phyloP scores from a whole-genome alignment of 2,329 filamentous ascomycete genomes.

The Clonostachys chloroleuca region DNA sequence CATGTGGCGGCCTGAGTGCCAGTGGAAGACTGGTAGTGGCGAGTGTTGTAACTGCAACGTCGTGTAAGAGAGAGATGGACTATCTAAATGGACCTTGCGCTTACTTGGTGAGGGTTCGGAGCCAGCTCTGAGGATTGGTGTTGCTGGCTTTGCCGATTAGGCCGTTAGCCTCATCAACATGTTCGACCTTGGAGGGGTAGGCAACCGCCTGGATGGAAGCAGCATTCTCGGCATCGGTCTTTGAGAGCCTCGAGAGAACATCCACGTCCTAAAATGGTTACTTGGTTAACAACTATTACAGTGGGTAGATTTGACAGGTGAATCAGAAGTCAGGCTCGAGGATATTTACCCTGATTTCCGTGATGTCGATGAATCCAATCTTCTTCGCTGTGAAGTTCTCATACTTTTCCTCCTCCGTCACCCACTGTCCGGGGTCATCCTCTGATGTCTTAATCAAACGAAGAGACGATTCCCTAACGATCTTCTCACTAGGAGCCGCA shows the following conservation, averaged over 20 bases:
- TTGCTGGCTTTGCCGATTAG: slow-evolving; percentile 22
- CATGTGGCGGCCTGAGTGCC: slow-evolving; percentile 32
- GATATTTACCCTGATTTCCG: slow-evolving; percentile 15
- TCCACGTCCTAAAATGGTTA: slow-evolving; percentile 18
- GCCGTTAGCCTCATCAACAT: slow-evolving; percentile 24
- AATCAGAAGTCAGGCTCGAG: no score
- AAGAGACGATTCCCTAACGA: slow-evolving; percentile 3
- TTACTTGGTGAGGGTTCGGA: slow-evolving; percentile 20
- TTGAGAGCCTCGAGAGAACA: slow-evolving; percentile 12
- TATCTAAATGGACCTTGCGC: background rate
- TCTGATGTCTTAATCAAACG: slow-evolving; percentile 33
- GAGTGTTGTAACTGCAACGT: slow-evolving; percentile 24
- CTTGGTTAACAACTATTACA: no score
- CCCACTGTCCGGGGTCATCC: slow-evolving; percentile 28
- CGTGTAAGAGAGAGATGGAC: background rate
- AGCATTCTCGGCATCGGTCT: slow-evolving; percentile 3
- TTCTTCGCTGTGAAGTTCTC: slow-evolving; percentile 15
- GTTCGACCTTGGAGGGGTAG: slow-evolving; percentile 24
- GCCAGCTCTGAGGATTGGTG: slow-evolving; percentile 25
- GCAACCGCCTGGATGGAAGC: slow-evolving; percentile 12
- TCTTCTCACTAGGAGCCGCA: slow-evolving; percentile 4
- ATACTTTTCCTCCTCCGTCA: slow-evolving; percentile 32
- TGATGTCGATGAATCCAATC: slow-evolving; percentile 28
- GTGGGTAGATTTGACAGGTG: no score
- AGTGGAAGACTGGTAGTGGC: slow-evolving; percentile 34